Conservation (phyloP, 2,329 filamentous ascomycete species). For the Diaporthe caulivora region DNA sequence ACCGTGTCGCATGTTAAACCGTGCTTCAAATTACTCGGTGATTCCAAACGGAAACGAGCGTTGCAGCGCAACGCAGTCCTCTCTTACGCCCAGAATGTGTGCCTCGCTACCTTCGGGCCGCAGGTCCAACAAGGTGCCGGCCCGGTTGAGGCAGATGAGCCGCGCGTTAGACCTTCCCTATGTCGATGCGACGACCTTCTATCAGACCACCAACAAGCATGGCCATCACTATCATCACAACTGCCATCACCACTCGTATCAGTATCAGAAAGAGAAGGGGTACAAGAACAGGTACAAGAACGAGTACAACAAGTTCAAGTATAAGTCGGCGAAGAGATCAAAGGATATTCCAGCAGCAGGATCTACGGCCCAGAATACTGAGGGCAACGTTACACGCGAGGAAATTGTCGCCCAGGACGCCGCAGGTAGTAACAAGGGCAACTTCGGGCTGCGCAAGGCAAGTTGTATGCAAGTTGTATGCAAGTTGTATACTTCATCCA, state of each 20-base stretch:
- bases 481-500: neutral
- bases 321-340: neutral
- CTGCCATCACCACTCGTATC: constrained; percentile 7
- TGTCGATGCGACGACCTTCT: constrained; percentile 51
- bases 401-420: neutral
- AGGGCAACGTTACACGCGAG: neutral
- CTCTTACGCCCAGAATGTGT: constrained; percentile 59
- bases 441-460: constrained; percentile 28
- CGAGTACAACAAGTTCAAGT: constrained; percentile 29
- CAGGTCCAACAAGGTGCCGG: constrained; percentile 48
- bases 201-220: constrained; percentile 40
- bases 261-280: constrained; percentile 40
- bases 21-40: constrained; percentile 60
- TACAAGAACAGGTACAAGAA: constrained; percentile 44
- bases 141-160: constrained; percentile 56
- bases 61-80: constrained; percentile 56
- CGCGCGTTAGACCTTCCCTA: constrained; percentile 61
- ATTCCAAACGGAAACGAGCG: constrained; percentile 60
- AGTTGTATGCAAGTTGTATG: too few species aligned
- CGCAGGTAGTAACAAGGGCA: neutral
- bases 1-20: constrained; percentile 61
- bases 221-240: constrained; percentile 45
- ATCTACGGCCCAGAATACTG: neutral
- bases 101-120: constrained; percentile 47
- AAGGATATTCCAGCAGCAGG: neutral